A percentile compares a stretch with the other conserved stretches of the same genome.
phyloP scores from a whole-genome alignment of 1,139 yeast species.

The Kodamaea anthophila region DNA sequence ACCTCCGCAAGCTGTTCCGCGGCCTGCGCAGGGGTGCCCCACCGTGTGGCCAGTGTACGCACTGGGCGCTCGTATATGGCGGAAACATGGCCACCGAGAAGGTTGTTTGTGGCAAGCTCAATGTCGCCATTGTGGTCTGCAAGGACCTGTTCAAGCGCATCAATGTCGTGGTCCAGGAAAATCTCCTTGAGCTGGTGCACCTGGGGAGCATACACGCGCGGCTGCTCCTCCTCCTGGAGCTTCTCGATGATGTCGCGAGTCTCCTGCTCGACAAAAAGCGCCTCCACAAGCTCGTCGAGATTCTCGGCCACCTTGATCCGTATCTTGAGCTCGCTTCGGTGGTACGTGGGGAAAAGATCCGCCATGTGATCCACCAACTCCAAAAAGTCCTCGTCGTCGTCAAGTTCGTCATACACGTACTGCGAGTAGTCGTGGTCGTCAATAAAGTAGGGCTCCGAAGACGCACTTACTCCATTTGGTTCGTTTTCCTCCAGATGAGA shows the following conservation, averaged over 20 bases:
- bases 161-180: constrained; percentile 17
- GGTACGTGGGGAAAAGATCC: constrained; percentile 24
- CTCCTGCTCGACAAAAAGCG: constrained; percentile 16
- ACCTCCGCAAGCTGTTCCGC: constrained; percentile 7
- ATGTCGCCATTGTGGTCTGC: constrained; percentile 15
- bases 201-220: constrained; percentile 7
- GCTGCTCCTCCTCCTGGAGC: constrained; percentile 7
- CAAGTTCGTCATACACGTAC: constrained; percentile 12
- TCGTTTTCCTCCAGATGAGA: constrained; percentile 1
- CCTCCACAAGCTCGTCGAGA: constrained; percentile 18
- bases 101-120: constrained; percentile 11
- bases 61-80: constrained; percentile 6
- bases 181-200: constrained; percentile 17
- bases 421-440: constrained; percentile 12
- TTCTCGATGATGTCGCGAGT: constrained; percentile 9
- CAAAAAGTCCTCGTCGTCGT: constrained; percentile 13
- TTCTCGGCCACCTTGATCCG: constrained; percentile 16
- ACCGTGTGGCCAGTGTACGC: constrained; percentile 4
- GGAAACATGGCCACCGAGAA: constrained; percentile 9
- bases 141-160: constrained; percentile 12
- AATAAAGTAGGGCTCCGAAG: constrained; percentile 7
- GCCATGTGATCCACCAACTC: constrained; percentile 18
- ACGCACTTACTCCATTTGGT: too few species aligned
- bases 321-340: constrained; percentile 22
- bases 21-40: constrained; percentile 9